These are phyloP conservation scores for Zoysia japonica DNA, from an alignment of 176 grass and related monocot species.

Conservation along the genomic window DNA sequence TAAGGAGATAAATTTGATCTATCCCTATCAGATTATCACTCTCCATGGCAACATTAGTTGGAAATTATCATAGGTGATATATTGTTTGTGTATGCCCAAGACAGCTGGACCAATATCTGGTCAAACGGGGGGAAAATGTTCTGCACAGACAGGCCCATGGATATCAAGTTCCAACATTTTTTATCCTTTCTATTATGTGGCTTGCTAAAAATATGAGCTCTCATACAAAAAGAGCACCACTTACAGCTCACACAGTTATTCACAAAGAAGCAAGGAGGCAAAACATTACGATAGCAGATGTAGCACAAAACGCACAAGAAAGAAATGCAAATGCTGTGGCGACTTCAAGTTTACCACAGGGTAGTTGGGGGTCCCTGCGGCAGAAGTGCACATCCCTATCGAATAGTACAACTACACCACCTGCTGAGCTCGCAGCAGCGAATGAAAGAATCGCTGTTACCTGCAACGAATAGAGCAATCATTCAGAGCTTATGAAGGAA, in stretches of 20 bases:
- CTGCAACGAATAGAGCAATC: slow-evolving; percentile 43
- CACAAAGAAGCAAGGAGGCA: slow-evolving; percentile 76
- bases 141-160: slow-evolving; percentile 10
- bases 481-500: slow-evolving; percentile 11
- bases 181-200: background rate
- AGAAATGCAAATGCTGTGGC: slow-evolving; percentile 80
- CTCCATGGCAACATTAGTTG: background rate
- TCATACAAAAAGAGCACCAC: slow-evolving; percentile 32
- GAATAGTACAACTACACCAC: slow-evolving; percentile 74
- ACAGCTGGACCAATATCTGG: background rate
- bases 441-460: slow-evolving; percentile 78
- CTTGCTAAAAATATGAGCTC: slow-evolving; percentile 9
- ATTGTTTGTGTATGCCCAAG: background rate
- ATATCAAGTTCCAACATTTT: background rate
- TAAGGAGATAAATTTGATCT: background rate
- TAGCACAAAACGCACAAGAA: slow-evolving; percentile 62
- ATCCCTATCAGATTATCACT: background rate
- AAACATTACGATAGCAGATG: slow-evolving; percentile 76
- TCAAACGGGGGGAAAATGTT: background rate
- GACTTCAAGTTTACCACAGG: slow-evolving; percentile 66
- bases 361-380: slow-evolving; percentile 52
- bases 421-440: slow-evolving; percentile 77
- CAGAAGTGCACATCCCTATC: slow-evolving; percentile 67
- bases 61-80: background rate
- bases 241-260: slow-evolving; percentile 47